Conservation (phyloP, 805 yeast genomes). For the Candida rishiriensis region DNA sequence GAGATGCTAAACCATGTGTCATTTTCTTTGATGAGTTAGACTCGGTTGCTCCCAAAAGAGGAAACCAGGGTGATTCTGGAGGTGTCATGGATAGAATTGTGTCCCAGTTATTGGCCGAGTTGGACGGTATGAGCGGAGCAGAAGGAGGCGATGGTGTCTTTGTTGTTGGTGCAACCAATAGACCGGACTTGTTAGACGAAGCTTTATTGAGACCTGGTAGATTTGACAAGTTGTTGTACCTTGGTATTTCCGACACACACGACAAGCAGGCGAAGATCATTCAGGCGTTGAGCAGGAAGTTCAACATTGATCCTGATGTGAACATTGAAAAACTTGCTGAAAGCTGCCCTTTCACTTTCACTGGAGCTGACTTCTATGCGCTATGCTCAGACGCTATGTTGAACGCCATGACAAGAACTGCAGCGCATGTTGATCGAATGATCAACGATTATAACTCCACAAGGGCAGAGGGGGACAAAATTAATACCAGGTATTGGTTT, state of each 20-base stretch:
- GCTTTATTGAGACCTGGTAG: conserved; percentile 92
- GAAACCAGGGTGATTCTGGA: conserved; percentile 97
- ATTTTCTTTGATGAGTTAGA: conserved; percentile 96
- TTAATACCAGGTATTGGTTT: conserved; percentile 85
- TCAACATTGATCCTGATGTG: conserved; percentile 56
- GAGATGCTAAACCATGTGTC: conserved; percentile 97
- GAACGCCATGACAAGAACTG: conserved; percentile 91
- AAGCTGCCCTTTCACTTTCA: conserved; percentile 80
- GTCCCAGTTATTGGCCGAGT: conserved; percentile 88
- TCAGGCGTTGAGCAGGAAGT: conserved; percentile 85
- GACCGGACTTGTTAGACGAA: conserved; percentile 94
- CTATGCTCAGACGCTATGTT: conserved; percentile 93
- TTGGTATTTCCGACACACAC: conserved; percentile 89
- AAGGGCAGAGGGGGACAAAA: conserved; percentile 33
- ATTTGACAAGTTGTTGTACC: conserved; percentile 89
- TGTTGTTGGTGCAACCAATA: conserved; percentile 97
- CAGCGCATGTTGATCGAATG: conserved; percentile 66
- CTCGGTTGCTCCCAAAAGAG: conserved; percentile 97
- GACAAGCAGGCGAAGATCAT: conserved; percentile 83
- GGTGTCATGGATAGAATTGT: conserved; percentile 99
- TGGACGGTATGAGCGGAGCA: conserved; percentile 92
- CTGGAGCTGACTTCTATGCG: conserved; percentile 98
- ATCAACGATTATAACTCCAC: conserved; percentile 46
- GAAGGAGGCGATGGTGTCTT: conserved; percentile 83
- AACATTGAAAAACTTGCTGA: conserved; percentile 56